phyloP scores from a whole-genome alignment of 1,284 basidiomycete species.

The Mycosarcoma maydis region DNA sequence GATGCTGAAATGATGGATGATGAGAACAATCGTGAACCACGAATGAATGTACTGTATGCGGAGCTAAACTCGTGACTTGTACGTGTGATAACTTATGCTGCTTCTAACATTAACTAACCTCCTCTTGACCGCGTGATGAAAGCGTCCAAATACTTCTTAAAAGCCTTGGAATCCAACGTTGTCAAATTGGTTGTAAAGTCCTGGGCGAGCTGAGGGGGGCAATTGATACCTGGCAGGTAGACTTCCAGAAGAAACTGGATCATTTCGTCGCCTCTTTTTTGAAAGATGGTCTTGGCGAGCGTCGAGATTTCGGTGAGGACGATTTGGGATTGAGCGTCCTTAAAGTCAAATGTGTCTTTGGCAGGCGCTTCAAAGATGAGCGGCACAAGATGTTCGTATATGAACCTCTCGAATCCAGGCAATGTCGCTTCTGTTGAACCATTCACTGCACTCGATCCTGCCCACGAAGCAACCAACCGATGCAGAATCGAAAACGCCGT shows the following conservation, averaged over 20 bases:
- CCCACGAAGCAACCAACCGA: slow-evolving; percentile 75
- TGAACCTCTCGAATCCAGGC: slow-evolving; percentile 90
- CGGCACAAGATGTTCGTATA: slow-evolving; percentile 88
- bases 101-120: too few species aligned
- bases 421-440: too few species aligned
- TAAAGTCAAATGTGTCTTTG: slow-evolving; percentile 82
- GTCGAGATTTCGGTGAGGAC: slow-evolving; percentile 44
- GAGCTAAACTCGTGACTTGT: too few species aligned
- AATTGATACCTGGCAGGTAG: slow-evolving; percentile 87
- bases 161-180: slow-evolving; percentile 76
- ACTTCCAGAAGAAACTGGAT: slow-evolving; percentile 81
- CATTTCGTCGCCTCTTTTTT: slow-evolving; percentile 83
- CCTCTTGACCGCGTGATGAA: slow-evolving; percentile 53
- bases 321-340: slow-evolving; percentile 76
- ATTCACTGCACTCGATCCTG: slow-evolving; percentile 71
- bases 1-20: too few species aligned
- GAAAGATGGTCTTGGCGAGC: slow-evolving; percentile 82
- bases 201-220: slow-evolving; percentile 79
- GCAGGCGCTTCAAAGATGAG: slow-evolving; percentile 84
- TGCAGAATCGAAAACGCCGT: slow-evolving; percentile 83
- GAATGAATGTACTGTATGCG: too few species aligned
- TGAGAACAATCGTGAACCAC: too few species aligned
- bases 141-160: slow-evolving; percentile 69
- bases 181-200: slow-evolving; percentile 72
- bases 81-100: too few species aligned